These are phyloP conservation scores for Annulohypoxylon nitens DNA, from an alignment of 495 filamentous ascomycete species.

Conservation along the genomic window DNA sequence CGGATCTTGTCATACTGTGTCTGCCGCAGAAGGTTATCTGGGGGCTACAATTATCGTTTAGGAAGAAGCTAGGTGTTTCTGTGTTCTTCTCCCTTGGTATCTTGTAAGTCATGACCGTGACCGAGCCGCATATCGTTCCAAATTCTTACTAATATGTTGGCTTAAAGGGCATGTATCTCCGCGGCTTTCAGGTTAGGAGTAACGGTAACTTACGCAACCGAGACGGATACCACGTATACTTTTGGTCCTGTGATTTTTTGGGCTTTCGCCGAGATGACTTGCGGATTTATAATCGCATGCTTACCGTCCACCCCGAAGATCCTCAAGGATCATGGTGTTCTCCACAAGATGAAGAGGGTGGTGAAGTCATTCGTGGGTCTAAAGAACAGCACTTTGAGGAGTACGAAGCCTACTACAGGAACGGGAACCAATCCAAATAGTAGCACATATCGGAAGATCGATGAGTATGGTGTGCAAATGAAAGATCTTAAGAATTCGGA, in stretches of 20 bases:
- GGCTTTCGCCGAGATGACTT: constrained; percentile 51
- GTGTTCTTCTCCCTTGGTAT: constrained; percentile 57
- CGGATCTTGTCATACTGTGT: constrained; percentile 54
- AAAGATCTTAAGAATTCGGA: constrained; percentile 33
- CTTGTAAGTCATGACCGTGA: constrained; percentile 49
- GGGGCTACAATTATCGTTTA: constrained; percentile 48
- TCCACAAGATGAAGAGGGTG: constrained; percentile 32
- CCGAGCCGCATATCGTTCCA: neutral
- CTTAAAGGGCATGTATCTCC: constrained; percentile 48
- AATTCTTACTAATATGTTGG: constrained; percentile 16
- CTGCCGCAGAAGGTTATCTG: constrained; percentile 57
- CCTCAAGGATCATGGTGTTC: constrained; percentile 42
- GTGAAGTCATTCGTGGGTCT: constrained; percentile 33
- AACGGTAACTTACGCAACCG: constrained; percentile 39
- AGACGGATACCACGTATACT: constrained; percentile 36
- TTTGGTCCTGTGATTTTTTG: constrained; percentile 50
- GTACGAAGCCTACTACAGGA: constrained; percentile 17
- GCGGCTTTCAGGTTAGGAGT: constrained; percentile 48
- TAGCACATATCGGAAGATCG: constrained; percentile 39
- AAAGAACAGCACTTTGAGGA: constrained; percentile 30
- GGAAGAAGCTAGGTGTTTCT: constrained; percentile 52
- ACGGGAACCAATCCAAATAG: constrained; percentile 16
- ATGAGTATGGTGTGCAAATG: constrained; percentile 36
- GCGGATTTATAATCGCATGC: constrained; percentile 51
- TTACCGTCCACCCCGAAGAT: constrained; percentile 51